phyloP scores from a whole-genome alignment of 2,329 filamentous ascomycete genomes.

The Colletotrichum noveboracense region DNA sequence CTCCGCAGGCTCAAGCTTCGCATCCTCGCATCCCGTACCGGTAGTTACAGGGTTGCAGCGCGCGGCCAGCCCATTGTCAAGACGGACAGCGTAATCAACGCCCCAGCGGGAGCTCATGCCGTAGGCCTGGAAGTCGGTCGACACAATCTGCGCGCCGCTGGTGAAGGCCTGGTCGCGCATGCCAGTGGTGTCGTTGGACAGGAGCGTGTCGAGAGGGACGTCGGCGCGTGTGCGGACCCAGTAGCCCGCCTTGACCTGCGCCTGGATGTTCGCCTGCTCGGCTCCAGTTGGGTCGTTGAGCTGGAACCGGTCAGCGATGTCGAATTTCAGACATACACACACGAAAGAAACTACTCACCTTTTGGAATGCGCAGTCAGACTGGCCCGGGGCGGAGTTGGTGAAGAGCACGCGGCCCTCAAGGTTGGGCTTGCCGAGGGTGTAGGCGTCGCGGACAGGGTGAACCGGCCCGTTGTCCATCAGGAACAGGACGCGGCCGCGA shows the following conservation, averaged over 20 bases:
- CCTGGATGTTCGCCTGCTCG: slow-evolving; percentile 43
- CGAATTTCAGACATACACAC: not conserved
- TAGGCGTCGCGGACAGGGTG: slow-evolving; percentile 44
- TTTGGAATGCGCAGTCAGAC: slow-evolving; percentile 53
- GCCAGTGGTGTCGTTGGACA: slow-evolving; percentile 40
- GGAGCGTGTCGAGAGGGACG: slow-evolving; percentile 47
- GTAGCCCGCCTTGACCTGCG: slow-evolving; percentile 50
- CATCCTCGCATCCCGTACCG: slow-evolving; percentile 22
- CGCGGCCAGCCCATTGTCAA: slow-evolving; percentile 26
- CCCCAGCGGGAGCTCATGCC: slow-evolving; percentile 52
- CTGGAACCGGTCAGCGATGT: slow-evolving; percentile 25
- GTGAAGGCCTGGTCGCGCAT: slow-evolving; percentile 46
- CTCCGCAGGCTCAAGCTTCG: slow-evolving; percentile 23
- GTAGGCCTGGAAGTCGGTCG: slow-evolving; percentile 51
- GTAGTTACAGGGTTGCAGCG: slow-evolving; percentile 36
- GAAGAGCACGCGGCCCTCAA: slow-evolving; percentile 51
- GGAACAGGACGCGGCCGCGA: slow-evolving; percentile 52
- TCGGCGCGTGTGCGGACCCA: slow-evolving; percentile 55
- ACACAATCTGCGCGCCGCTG: slow-evolving; percentile 55
- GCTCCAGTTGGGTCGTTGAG: slow-evolving; percentile 46
- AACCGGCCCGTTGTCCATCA: slow-evolving; percentile 54
- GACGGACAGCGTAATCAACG: slow-evolving; percentile 47
- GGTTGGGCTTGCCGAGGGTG: slow-evolving; percentile 31
- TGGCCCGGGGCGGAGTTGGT: slow-evolving; percentile 51
- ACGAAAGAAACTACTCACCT: slow-evolving; percentile 20